Evolutionary conservation across 2,329 filamentous ascomycete genomes (phyloP).

Genomic region (Colletotrichum echinochloae): DNA sequence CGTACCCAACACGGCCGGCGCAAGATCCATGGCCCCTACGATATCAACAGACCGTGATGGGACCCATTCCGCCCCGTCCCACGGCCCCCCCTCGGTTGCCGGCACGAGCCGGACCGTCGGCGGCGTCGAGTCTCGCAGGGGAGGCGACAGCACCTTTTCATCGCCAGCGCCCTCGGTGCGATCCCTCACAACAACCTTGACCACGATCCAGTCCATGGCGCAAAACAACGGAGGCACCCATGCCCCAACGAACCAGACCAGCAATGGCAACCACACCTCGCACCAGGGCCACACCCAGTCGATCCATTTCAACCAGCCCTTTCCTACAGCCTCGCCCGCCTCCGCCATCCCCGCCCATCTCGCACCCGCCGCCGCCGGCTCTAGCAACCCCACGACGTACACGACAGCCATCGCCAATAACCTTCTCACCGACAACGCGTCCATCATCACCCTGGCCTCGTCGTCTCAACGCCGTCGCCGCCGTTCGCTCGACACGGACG

Average conservation of each 20-base stretch:
- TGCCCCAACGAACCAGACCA: constrained; percentile 43
- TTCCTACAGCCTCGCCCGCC: constrained; percentile 72
- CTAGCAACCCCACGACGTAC: constrained; percentile 76
- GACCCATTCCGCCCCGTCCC: constrained; percentile 81
- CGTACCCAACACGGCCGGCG: constrained; percentile 70
- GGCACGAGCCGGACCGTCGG: constrained; percentile 80
- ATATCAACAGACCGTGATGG: constrained; percentile 86
- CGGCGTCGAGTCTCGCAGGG: constrained; percentile 75
- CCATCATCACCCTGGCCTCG: constrained; percentile 85
- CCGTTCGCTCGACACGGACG: constrained; percentile 86
- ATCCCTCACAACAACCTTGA: constrained; percentile 85
- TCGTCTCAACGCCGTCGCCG: constrained; percentile 83
- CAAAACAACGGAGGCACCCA: constrained; percentile 57
- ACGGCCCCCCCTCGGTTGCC: constrained; percentile 73
- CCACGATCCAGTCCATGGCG: constrained; percentile 78
- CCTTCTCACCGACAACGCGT: constrained; percentile 85
- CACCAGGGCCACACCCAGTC: constrained; percentile 53
- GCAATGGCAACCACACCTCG: constrained; percentile 56
- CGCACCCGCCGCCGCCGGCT: constrained; percentile 58
- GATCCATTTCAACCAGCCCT: constrained; percentile 75
- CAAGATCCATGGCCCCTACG: constrained; percentile 81
- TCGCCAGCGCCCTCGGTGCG: constrained; percentile 84
- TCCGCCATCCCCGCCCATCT: constrained; percentile 81
- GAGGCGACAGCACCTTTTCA: constrained; percentile 82
- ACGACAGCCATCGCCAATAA: constrained; percentile 84